Evolutionary conservation across 768 basidiomycete species (phyloP).

Genomic region (Gyrodon lividus): DNA sequence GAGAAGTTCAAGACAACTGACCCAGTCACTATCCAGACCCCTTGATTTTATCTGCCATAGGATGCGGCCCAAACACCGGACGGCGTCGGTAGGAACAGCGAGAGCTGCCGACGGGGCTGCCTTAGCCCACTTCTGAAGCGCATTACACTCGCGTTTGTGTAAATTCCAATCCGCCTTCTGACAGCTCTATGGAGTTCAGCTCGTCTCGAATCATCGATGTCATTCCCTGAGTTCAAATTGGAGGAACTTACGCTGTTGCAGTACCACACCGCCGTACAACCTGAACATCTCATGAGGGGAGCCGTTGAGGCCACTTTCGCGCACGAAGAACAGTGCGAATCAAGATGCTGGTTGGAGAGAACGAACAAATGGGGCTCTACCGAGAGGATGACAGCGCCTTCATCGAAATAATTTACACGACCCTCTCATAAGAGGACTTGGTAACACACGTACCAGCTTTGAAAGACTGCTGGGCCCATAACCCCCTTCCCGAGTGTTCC

Average conservation of each 20-base stretch:
- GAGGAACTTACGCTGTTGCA: slow-evolving; percentile 61
- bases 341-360: slow-evolving; percentile 62
- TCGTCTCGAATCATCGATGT: background rate
- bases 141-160: slow-evolving; percentile 79
- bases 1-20: slow-evolving; percentile 31
- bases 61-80: slow-evolving; percentile 76
- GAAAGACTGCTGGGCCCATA: slow-evolving; percentile 40
- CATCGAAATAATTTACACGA: background rate
- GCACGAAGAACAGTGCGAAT: slow-evolving; percentile 70
- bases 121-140: slow-evolving; percentile 58
- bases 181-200: slow-evolving; percentile 45
- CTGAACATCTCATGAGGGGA: slow-evolving; percentile 67
- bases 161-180: slow-evolving; percentile 70
- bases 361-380: slow-evolving; percentile 59
- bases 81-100: slow-evolving; percentile 69
- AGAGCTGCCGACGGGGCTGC: slow-evolving; percentile 47
- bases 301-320: slow-evolving; percentile 36
- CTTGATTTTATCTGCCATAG: slow-evolving; percentile 62
- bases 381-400: slow-evolving; percentile 62
- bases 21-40: slow-evolving; percentile 57
- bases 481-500: slow-evolving; percentile 41
- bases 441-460: slow-evolving; percentile 36
- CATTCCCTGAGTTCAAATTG: background rate
- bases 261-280: slow-evolving; percentile 70
- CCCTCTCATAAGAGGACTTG: background rate